Conservation (phyloP, 371 early-diverging fungal genomes). For the Mucor indicus region DNA sequence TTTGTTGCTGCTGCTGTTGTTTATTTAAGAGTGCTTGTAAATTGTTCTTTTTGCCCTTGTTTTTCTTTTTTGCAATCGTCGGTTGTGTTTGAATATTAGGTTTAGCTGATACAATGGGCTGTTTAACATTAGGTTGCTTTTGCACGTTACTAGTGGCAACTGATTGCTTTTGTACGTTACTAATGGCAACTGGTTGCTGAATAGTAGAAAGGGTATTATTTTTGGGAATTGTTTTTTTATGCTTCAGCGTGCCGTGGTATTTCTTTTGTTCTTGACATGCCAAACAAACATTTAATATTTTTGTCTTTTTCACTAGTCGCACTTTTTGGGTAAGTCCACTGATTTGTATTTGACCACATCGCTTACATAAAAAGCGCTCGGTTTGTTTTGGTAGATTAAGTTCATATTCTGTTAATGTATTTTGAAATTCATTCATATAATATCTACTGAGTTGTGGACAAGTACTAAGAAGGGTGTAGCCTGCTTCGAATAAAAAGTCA, state of each 20-base stretch:
- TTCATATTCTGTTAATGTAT: constrained; percentile 25
- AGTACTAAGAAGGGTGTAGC: constrained; percentile 17
- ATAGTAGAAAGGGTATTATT: no score
- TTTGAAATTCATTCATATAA: constrained; percentile 44
- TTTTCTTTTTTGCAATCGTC: constrained; percentile 18
- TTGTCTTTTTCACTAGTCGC: neutral
- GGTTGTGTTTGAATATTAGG: no score
- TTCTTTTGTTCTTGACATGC: constrained; percentile 16
- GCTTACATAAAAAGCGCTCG: constrained; percentile 22
- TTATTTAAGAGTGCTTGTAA: constrained; percentile 34
- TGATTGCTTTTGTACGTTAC: neutral
- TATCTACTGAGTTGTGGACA: constrained; percentile 36
- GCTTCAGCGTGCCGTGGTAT: constrained; percentile 23
- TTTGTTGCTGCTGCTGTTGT: constrained; percentile 25
- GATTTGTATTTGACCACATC: constrained; percentile 36
- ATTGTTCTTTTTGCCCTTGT: constrained; percentile 41
- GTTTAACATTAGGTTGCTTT: neutral
- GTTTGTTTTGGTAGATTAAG: constrained; percentile 19
- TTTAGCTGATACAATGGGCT: no score
- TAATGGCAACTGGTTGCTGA: neutral
- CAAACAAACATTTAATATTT: constrained; percentile 18
- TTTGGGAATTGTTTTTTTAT: no score
- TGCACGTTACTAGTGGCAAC: no score
- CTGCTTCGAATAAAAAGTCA: constrained; percentile 34
- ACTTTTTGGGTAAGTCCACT: constrained; percentile 28